These are phyloP conservation scores for Cryptococcus sp. DNA, from an alignment of 1,284 basidiomycete genomes.

Conservation along the genomic window DNA sequence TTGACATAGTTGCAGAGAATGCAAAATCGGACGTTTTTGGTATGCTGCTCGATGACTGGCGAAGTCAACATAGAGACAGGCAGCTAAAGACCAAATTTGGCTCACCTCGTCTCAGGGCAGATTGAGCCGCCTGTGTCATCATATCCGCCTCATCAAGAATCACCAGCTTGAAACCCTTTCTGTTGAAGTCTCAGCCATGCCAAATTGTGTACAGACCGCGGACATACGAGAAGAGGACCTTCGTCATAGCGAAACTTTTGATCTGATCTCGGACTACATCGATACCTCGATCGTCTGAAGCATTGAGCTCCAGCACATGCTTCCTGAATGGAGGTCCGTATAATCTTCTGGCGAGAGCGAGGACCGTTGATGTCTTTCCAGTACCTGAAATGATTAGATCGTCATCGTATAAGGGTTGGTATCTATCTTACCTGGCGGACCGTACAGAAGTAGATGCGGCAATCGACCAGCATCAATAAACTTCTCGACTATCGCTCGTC, in stretches of 20 bases:
- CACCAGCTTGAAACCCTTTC: conserved; percentile 95
- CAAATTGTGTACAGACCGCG: neutral
- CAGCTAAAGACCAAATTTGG: neutral
- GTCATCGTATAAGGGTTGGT: neutral
- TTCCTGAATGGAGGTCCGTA: conserved; percentile 76
- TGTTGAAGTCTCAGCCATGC: conserved; percentile 18
- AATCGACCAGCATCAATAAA: conserved; percentile 93
- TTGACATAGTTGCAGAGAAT: conserved; percentile 99
- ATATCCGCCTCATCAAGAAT: conserved; percentile 98
- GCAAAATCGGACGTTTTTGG: conserved; percentile 97
- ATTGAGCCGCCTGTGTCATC: conserved; percentile 98
- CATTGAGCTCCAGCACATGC: conserved; percentile 96
- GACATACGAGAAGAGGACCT: conserved; percentile 63
- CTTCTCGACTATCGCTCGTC: conserved; percentile 68
- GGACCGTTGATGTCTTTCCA: conserved; percentile 94
- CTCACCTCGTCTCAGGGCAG: conserved; percentile 76
- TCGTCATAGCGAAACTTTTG: conserved; percentile 95
- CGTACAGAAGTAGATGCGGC: conserved; percentile 95
- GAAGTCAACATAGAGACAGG: neutral
- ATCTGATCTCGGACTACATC: conserved; percentile 98
- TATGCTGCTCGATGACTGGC: conserved; percentile 93
- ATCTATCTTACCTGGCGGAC: conserved; percentile 67
- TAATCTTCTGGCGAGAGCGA: conserved; percentile 91
- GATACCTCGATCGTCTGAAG: conserved; percentile 96
- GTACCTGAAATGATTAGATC: conserved; percentile 53